These are phyloP conservation scores for Daldinia loculata DNA, from an alignment of 495 filamentous ascomycete species.

Conservation along the genomic window DNA sequence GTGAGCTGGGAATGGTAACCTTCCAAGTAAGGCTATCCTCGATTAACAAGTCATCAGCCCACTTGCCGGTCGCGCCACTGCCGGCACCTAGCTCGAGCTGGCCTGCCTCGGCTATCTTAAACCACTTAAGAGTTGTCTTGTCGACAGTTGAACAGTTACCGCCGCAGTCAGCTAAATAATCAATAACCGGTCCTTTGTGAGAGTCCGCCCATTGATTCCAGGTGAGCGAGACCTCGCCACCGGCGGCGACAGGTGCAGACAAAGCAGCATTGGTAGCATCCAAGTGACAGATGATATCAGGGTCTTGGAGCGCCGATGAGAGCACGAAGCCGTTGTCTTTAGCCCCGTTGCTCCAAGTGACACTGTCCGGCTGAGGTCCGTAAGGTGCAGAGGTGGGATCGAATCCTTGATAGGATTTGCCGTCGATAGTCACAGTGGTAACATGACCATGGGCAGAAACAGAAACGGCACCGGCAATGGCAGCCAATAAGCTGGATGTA, in stretches of 20 bases:
- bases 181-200: constrained; percentile 51
- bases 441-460: constrained; percentile 71
- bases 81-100: constrained; percentile 48
- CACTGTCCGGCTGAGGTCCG: constrained; percentile 54
- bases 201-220: constrained; percentile 59
- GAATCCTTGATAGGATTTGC: constrained; percentile 57
- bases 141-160: constrained; percentile 69
- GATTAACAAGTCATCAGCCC: constrained; percentile 70
- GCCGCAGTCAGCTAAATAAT: constrained; percentile 73
- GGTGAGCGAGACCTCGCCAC: constrained; percentile 51
- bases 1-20: constrained; percentile 64
- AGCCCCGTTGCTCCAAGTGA: constrained; percentile 63
- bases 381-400: constrained; percentile 54
- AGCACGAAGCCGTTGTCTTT: constrained; percentile 69
- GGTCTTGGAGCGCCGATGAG: constrained; percentile 51
- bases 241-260: constrained; percentile 55
- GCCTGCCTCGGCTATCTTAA: constrained; percentile 70
- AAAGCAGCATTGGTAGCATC: constrained; percentile 50
- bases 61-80: constrained; percentile 61
- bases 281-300: constrained; percentile 64
- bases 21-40: constrained; percentile 67
- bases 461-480: constrained; percentile 60
- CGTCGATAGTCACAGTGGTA: constrained; percentile 64
- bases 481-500: constrained; percentile 46
- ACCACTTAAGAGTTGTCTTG: constrained; percentile 66